Base-by-base conservation (phyloP, 1,139 yeast genomes). In the Torulaspora pretoriensis region DNA sequence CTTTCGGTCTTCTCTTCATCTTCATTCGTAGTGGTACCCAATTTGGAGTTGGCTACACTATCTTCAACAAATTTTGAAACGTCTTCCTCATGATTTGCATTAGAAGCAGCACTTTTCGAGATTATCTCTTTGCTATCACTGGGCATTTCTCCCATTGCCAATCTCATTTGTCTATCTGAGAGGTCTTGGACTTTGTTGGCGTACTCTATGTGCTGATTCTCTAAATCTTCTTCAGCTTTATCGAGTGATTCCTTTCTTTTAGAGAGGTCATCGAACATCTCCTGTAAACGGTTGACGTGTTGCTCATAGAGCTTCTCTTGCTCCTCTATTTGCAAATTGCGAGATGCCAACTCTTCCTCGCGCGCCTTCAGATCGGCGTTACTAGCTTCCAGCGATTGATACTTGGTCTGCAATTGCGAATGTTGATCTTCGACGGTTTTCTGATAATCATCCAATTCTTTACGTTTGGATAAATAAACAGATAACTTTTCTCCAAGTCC, bases 391-490 rank as follows among this genome's bases (percentile, higher is more conserved):
- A 60, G 43, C 32, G 64, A 66, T 37, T 59, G 54, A 35, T 66
- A 64, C 24, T 62, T 58, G 10, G 56, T 55, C 35, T 72, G 71
- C 35, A 77, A 59, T 40, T 70, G 69, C 12, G 65, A 56, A 55
- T 69, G 70, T 55, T 71, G 66, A 35, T 69, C 48, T 50, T 60
- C 55, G 26, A 66, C 57, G 13, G 63, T 55, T 34, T 61, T 59
- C 45, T 65, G 64, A 43, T 69, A 65, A 33, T 69, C 67, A 48
- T 68, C 68, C 40, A 68, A 64, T 54, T 70, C 75, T 51, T 59
- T 63, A 23, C 59, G 68, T 45, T 64, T 64, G 9, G 55, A 48
- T 14, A 57, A 34, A 30, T 59, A 64, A 6, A 55, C 46, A 2
- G 43, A 48, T 33, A 59, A 58, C 47, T 47, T 60, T 30, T 55